Base-by-base conservation (phyloP, 2,329 filamentous ascomycete species). In the Rhynchosporium agropyri region DNA sequence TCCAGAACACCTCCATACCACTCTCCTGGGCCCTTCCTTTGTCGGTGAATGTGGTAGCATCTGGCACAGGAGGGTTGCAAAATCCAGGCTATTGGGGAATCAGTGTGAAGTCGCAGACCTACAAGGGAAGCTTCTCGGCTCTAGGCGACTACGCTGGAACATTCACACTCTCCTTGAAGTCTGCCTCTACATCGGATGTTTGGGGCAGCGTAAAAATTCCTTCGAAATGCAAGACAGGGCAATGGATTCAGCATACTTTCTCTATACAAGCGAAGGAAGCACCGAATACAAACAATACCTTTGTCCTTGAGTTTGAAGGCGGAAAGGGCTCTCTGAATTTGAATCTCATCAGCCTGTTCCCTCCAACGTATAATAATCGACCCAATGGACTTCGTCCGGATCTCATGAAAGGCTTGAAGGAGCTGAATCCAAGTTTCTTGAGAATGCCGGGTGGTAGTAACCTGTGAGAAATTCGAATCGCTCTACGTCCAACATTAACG, bases 311-410 rank as follows among this genome's bases (percentile, higher is more conserved):
- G 48, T 51, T 51, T 15, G 48, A 51, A 3, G 48, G 48, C 4
- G 48, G 48, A n/a, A 51, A 51, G 48, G 33, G 33, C 9, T 26
- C 15, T 5, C 9, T 51, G 12, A n/a, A 51, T 7, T 7, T 51
- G 15, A 51, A 51, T 26, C 31, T 51, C 4, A n/a, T 51, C 28
- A 51, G 48, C 48, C 29, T 51, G 20, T 51, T 51, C 48, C n/a
- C n/a, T 6, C 48, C n/a, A 26, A 51, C 48, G 5, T 51, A 51
- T 20, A 51, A 51, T 20, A 51, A 51, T 26, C 48, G 48, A 29
- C 8, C 28, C n/a, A 51, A 51, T n/a, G 48, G 48, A 12, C 15
- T 51, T n/a, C 12, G 48, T 26, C 15, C n/a, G 31, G 48, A 51
- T 33, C 48, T 51, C 3, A 20, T 20, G 31, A 26, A n/a, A 28